Base-by-base conservation (phyloP, 148 eudicot species). In the Bassia scoparia region DNA sequence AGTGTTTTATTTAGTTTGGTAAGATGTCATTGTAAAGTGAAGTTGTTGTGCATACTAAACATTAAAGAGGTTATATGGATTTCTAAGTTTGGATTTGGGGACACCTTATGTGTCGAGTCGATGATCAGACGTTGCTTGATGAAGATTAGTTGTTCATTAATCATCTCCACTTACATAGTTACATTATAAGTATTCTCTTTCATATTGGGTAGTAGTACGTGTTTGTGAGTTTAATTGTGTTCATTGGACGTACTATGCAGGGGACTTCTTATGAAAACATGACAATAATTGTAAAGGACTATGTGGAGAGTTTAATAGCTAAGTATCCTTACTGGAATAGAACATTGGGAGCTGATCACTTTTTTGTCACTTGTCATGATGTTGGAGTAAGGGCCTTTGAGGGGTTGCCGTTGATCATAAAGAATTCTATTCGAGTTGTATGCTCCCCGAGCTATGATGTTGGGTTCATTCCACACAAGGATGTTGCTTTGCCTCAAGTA, bases 331-430 rank as follows among this genome's bases (percentile, higher is more conserved):
- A 87, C 64, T 94, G 97, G 98, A 94, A 94, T 79, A 86, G 97
- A 83, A 94, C 97, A 5, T 81, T 94, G 65, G 98, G 98, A 55
- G 93, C 98, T 41, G 97, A 91, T 86, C 98, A 95, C 72, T 95
- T 95, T 75, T 91, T 95, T 38, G 93, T 94, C 52, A 95, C 98
- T 75, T 89, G 96, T 75, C 97, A 89, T 79, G 98, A 95, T 83
- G 98, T 91, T 70, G 98, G 97, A 67, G 97, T 94, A 38, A 87
- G 96, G 82, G 96, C 98, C 56, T 91, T 97, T 34, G 97, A 94
- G 80, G 97, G 97, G 41, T 75, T 86, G 72, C 88, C 88, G 18
- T 61, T 84, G 76, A 91, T 95, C 30, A 83, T 95, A 35, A 95
- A 95, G 85, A 91, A 95, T 84, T 87, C 97, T 9, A 95, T 95